phyloP scores from a whole-genome alignment of 2,329 filamentous ascomycete species.

The Delphinella strobiligena region DNA sequence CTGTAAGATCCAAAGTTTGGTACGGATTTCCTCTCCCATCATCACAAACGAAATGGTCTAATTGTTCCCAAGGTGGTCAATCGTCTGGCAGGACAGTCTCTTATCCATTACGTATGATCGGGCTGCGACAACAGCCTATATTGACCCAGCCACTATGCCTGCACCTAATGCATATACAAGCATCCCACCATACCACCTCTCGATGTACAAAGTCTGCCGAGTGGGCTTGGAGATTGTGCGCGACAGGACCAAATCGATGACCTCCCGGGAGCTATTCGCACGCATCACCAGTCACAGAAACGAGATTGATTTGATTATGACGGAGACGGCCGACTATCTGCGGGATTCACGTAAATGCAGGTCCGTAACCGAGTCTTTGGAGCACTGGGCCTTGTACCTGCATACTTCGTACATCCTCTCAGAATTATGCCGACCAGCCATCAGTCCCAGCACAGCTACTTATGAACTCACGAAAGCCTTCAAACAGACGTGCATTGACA shows the following conservation, averaged over 20 bases:
- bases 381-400: constrained; percentile 48
- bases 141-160: constrained; percentile 34
- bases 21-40: constrained; percentile 21
- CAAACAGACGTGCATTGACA: constrained; percentile 41
- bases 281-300: constrained; percentile 46
- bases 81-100: constrained; percentile 53
- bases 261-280: constrained; percentile 37
- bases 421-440: constrained; percentile 48
- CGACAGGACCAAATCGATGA: constrained; percentile 42
- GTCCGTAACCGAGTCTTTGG: constrained; percentile 41
- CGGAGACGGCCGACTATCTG: constrained; percentile 45
- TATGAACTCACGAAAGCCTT: constrained; percentile 34
- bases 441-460: constrained; percentile 38
- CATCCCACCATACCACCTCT: constrained; percentile 44
- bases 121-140: constrained; percentile 42
- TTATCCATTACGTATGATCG: constrained; percentile 53
- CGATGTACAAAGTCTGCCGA: constrained; percentile 43
- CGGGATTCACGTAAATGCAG: constrained; percentile 40
- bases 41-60: background rate
- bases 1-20: constrained; percentile 29
- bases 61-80: constrained; percentile 50
- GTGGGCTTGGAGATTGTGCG: constrained; percentile 50
- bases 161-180: constrained; percentile 19
- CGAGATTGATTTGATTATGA: constrained; percentile 44
- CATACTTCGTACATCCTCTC: constrained; percentile 52